Percentiles rank a stretch among this genome's conserved stretches.
These are phyloP conservation scores for Colletotrichum viniferum DNA, from an alignment of 2,329 filamentous ascomycete species.

Conservation along the genomic window DNA sequence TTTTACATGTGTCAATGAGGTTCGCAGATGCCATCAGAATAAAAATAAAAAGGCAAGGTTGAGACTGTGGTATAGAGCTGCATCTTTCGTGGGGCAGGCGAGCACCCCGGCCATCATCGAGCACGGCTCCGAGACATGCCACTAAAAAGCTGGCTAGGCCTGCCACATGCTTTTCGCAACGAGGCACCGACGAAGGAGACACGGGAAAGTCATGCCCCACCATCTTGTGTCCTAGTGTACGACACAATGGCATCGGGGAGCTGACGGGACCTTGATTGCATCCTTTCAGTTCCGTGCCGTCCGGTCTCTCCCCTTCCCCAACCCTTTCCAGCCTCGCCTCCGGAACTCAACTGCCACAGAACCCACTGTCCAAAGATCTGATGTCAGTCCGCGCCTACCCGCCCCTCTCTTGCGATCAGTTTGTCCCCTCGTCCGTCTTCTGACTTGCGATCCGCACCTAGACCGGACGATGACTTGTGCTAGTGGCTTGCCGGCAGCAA, in stretches of 20 bases:
- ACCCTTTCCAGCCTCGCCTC: background rate
- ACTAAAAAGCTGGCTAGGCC: background rate
- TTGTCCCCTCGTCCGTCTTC: background rate
- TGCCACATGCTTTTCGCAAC: slow-evolving; percentile 13
- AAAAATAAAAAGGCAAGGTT: background rate
- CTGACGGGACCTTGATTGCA: background rate
- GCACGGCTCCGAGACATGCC: background rate
- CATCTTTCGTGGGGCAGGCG: background rate
- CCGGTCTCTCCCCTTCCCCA: background rate
- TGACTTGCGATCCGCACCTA: background rate
- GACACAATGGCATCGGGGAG: background rate
- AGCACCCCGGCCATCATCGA: background rate
- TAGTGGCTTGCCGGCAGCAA: background rate
- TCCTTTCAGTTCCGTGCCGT: background rate
- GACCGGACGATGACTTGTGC: slow-evolving; percentile 11
- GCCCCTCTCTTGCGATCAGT: background rate
- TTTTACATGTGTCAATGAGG: background rate
- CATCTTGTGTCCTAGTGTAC: background rate
- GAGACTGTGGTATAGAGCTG: background rate
- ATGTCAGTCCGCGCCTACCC: background rate
- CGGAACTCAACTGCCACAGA: background rate
- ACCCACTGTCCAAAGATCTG: background rate
- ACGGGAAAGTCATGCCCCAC: background rate
- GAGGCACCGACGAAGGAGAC: background rate
- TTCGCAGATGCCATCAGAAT: background rate